These are phyloP conservation scores for Ochetophila trinervis DNA, from an alignment of 306 rosid genomes.

Conservation along the genomic window DNA sequence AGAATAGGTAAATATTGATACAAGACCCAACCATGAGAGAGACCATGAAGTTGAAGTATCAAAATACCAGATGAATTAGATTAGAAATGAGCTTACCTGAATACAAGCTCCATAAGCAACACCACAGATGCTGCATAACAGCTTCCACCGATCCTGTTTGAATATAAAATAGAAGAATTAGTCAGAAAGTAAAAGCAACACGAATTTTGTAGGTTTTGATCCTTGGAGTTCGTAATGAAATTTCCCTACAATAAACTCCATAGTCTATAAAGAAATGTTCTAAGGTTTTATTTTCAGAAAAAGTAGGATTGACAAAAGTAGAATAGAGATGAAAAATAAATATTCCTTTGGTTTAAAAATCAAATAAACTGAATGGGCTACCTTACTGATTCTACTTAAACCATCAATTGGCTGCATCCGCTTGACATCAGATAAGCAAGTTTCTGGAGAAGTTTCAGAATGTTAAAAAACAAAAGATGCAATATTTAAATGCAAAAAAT, in stretches of 20 bases:
- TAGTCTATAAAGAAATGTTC: too few species aligned
- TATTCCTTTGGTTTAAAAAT: too few species aligned
- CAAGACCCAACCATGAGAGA: not conserved
- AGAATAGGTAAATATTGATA: not conserved
- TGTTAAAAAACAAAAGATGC: conserved; percentile 28
- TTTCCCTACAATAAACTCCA: too few species aligned
- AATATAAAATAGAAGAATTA: conserved; percentile 17
- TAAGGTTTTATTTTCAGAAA: too few species aligned
- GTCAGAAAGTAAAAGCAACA: conserved; percentile 10
- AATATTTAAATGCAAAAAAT: conserved; percentile 11
- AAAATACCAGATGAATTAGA: conserved; percentile 18
- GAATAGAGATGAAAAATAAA: too few species aligned
- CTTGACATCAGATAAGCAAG: conserved; percentile 95
- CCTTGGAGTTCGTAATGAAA: not conserved
- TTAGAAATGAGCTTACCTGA: conserved; percentile 59
- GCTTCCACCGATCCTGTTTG: conserved; percentile 98
- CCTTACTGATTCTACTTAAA: conserved; percentile 81
- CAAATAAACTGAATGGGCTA: conserved; percentile 12
- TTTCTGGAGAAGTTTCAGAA: conserved; percentile 57
- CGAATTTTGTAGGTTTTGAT: not conserved
- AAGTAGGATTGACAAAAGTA: too few species aligned
- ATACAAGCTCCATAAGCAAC: conserved; percentile 98
- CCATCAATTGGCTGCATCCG: conserved; percentile 99
- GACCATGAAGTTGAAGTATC: conserved; percentile 8
- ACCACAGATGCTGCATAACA: conserved; percentile 91